These are phyloP conservation scores for Allium sativum DNA, from an alignment of 106 monocot genomes.

Conservation along the genomic window DNA sequence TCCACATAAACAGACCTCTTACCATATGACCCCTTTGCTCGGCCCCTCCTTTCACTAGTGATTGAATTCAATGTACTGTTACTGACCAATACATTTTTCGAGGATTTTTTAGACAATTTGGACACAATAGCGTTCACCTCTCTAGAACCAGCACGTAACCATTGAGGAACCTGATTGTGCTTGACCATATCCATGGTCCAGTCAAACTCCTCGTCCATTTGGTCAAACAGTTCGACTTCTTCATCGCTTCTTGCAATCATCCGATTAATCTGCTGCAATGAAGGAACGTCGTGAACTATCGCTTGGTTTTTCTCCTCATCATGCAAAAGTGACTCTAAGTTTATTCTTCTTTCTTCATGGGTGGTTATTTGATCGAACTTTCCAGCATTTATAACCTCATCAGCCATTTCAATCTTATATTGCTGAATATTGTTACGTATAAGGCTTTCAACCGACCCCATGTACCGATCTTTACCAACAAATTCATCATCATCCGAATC, in stretches of 20 bases:
- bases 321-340: conserved; percentile 84
- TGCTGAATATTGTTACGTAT: conserved; percentile 97
- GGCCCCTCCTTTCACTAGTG: conserved; percentile 47
- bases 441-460: conserved; percentile 90
- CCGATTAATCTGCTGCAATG: conserved; percentile 80
- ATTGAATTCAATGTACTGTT: conserved; percentile 26
- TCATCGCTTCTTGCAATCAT: conserved; percentile 90
- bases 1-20: conserved; percentile 52
- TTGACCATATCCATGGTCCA: conserved; percentile 87
- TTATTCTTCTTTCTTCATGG: conserved; percentile 93
- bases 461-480: conserved; percentile 85
- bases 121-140: conserved; percentile 59
- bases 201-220: conserved; percentile 98
- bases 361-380: conserved; percentile 98
- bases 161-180: conserved; percentile 73
- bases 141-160: conserved; percentile 63
- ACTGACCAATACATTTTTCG: conserved; percentile 45
- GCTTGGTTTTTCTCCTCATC: conserved; percentile 94
- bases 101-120: conserved; percentile 76
- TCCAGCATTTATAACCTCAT: conserved; percentile 99
- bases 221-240: conserved; percentile 91
- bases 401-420: conserved; percentile 98
- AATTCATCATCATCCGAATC: conserved; percentile 78
- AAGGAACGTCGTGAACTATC: conserved; percentile 91
- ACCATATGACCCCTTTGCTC: conserved; percentile 23